Base-by-base conservation (phyloP, 352 stramenopile species). In the Peronospora farinosa region DNA sequence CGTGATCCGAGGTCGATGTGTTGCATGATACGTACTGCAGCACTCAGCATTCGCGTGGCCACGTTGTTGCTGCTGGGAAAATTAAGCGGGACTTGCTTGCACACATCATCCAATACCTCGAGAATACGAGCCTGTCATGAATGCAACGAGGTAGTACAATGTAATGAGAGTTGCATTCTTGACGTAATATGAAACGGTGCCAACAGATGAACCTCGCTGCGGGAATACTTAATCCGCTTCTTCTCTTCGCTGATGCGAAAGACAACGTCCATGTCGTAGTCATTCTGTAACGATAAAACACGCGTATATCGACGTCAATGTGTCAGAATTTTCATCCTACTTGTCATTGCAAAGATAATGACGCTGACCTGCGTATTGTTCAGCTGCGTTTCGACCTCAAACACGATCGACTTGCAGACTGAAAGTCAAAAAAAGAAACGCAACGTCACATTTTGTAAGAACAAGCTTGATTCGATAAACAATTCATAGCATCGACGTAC, bases 231-330 rank as follows among this genome's bases (percentile, higher is more conserved):
- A 51, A 92, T 76, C 44, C 84, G 78, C 56, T 88, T 88, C 63
- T 92, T 92, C 65, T 88, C 75, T 58, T 92, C 81, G 37, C 81
- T 92, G 59, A 92, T 88, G 37, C 81, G 77, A 53, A 86, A 92
- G 7, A 92, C 81, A 1, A 92, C 72, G 13, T 90, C 81, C 43
- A 92, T 72, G n/a, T 88, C 74, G 40, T 92, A 65, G 50, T 92
- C 78, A 47, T 90, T 67, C 77, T 88, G 47, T 7, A 49, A 3
- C 6, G 7, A 48, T 52, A 2, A n/a, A n/a, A 6, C 15, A 19
- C 11, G 13, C 3, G 45, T 9, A 49, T 13, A 32, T 42, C 16
- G 11, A 19, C 33, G 23, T 25, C 9, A 28, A 7, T 16, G 9
- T 7, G 17, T 43, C 27, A 37, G 9, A 32, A 4, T 19, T 6